Percentiles rank a stretch among this genome's conserved stretches.
Conservation (phyloP, 2,329 filamentous ascomycete species). For the Xylaria sp. region DNA sequence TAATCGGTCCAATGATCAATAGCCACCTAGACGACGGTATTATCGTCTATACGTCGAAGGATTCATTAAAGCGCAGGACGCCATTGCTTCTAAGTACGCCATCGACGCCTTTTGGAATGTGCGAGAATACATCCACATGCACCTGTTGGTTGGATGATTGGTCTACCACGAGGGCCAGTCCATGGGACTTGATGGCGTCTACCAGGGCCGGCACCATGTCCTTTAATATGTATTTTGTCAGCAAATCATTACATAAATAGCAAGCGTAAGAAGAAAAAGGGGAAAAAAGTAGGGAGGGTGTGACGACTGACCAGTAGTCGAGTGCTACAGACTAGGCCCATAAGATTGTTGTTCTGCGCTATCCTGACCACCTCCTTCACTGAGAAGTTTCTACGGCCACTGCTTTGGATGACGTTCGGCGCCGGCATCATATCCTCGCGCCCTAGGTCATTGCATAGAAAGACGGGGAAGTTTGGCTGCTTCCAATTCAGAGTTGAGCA, state of each 20-base stretch:
- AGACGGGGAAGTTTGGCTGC: conserved; percentile 96
- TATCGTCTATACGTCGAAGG: conserved; percentile 69
- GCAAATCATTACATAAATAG: neutral
- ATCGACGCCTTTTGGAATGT: conserved; percentile 81
- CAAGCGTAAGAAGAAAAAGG: neutral
- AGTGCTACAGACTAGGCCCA: conserved; percentile 92
- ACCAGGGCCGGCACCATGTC: conserved; percentile 92
- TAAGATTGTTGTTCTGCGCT: conserved; percentile 95
- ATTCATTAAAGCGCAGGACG: conserved; percentile 90
- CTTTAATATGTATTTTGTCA: conserved; percentile 50
- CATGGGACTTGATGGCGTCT: conserved; percentile 92
- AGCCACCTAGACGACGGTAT: conserved; percentile 8
- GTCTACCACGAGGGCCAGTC: conserved; percentile 89
- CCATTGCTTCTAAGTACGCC: conserved; percentile 85
- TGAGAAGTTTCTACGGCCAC: conserved; percentile 76
- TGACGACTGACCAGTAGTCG: conserved; percentile 73
- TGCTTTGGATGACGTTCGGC: conserved; percentile 52
- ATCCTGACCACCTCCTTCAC: conserved; percentile 95
- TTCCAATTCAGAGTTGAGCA: conserved; percentile 99
- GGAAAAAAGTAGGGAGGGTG: neutral
- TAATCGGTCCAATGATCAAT: neutral
- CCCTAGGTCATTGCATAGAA: conserved; percentile 92
- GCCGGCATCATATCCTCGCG: conserved; percentile 55
- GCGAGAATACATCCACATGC: conserved; percentile 57
- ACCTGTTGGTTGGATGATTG: conserved; percentile 66